These are phyloP conservation scores for Eucalyptus cloeziana DNA, from an alignment of 345 rosid species.

Conservation along the genomic window DNA sequence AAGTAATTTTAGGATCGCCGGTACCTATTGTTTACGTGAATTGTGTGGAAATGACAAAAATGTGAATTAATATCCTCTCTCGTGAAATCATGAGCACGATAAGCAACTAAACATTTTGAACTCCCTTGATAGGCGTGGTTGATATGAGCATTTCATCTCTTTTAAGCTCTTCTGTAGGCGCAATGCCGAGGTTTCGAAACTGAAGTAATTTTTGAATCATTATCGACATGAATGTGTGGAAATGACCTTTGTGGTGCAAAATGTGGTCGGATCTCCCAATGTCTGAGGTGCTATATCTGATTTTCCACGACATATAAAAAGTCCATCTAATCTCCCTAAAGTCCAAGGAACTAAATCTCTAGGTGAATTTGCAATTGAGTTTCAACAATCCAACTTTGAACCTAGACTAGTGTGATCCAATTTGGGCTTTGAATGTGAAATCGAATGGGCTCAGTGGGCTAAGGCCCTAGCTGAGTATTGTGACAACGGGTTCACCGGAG, in stretches of 20 bases:
- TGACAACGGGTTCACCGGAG: background rate
- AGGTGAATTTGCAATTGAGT: background rate
- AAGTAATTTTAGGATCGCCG: accelerated
- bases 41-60: accelerated
- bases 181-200: accelerated
- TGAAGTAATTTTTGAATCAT: accelerated
- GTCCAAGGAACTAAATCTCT: background rate
- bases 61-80: accelerated
- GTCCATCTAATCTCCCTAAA: background rate
- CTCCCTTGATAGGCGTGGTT: accelerated
- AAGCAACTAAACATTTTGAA: accelerated
- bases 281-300: accelerated
- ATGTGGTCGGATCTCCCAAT: accelerated
- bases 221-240: accelerated
- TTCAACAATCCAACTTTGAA: background rate
- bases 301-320: accelerated
- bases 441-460: background rate
- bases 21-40: accelerated
- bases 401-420: background rate
- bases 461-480: background rate
- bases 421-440: background rate
- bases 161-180: accelerated
- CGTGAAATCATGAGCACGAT: accelerated
- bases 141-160: background rate
- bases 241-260: accelerated